Percentiles rank a stretch among this genome's conserved stretches.
Conservation (phyloP, 768 basidiomycete genomes). For the Suillus ampliporus region DNA sequence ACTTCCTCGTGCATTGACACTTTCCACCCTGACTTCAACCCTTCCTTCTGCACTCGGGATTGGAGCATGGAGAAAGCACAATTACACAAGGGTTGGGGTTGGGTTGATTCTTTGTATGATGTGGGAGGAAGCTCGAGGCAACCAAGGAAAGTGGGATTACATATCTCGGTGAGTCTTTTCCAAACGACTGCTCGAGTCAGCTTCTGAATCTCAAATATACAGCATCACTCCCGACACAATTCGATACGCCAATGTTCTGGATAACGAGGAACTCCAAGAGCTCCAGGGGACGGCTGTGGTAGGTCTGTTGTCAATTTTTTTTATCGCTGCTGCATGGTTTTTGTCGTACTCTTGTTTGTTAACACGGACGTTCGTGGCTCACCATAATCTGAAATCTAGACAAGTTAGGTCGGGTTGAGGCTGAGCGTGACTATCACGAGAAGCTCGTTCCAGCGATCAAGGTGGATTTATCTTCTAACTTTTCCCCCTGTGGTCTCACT, state of each 20-base stretch:
- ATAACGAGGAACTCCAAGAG: conserved; percentile 68
- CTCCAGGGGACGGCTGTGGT: conserved; percentile 87
- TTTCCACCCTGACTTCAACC: conserved; percentile 78
- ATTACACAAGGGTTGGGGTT: conserved; percentile 79
- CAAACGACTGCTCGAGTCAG: not conserved
- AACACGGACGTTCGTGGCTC: conserved; percentile 1
- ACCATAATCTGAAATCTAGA: conserved; percentile 47
- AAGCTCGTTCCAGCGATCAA: conserved; percentile 74
- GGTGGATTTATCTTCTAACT: conserved; percentile 45
- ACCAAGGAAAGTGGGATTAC: conserved; percentile 66
- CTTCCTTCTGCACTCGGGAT: conserved; percentile 65
- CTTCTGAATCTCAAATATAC: not conserved
- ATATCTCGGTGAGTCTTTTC: conserved; percentile 65
- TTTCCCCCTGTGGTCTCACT: conserved; percentile 1
- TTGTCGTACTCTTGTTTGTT: not conserved
- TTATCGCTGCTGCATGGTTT: not conserved
- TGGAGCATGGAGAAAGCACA: conserved; percentile 64
- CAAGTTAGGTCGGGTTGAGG: conserved; percentile 86
- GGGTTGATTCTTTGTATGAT: conserved; percentile 93
- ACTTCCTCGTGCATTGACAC: conserved; percentile 76
- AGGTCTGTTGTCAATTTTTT: conserved; percentile 55
- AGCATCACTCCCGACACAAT: conserved; percentile 68
- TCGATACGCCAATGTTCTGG: conserved; percentile 98
- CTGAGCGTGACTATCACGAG: conserved; percentile 71
- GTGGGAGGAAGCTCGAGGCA: conserved; percentile 83